Conservation (phyloP, 176 grass and related monocot species). For the Cenchrus purpureus region DNA sequence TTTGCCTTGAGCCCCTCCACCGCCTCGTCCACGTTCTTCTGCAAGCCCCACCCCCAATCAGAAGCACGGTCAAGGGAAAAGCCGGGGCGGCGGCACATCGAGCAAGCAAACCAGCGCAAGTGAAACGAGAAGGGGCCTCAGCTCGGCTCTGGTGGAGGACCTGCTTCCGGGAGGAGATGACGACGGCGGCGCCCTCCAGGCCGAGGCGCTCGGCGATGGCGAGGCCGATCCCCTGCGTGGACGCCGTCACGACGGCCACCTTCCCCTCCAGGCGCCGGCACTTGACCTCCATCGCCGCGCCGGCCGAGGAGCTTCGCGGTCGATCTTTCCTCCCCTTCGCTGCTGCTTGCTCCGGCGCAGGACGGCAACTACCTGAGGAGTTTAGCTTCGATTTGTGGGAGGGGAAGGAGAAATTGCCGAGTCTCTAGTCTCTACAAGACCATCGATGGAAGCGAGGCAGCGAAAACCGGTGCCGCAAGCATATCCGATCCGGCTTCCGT, state of each 20-base stretch:
- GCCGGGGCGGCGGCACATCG: background rate
- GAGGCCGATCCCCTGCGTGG: conserved; percentile 87
- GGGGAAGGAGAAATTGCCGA: no score
- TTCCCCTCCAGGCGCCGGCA: conserved; percentile 76
- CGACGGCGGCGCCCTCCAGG: conserved; percentile 81
- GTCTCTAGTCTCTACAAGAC: background rate
- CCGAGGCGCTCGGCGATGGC: conserved; percentile 88
- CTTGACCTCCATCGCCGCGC: conserved; percentile 53
- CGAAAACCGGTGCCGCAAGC: no score
- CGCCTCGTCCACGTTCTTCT: conserved; percentile 95
- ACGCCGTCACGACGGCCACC: conserved; percentile 93
- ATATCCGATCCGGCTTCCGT: no score
- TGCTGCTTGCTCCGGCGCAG: background rate
- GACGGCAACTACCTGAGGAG: background rate
- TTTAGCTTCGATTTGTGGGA: background rate
- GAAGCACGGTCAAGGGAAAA: background rate
- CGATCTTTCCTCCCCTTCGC: background rate
- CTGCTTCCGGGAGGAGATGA: conserved; percentile 97
- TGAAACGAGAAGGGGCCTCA: background rate
- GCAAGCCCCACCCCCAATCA: conserved; percentile 21
- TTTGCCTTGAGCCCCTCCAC: conserved; percentile 64
- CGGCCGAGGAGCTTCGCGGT: background rate
- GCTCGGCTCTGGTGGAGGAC: conserved; percentile 36
- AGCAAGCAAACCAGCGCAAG: background rate
- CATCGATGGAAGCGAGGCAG: conserved; percentile 32